Evolutionary conservation across 2,329 filamentous ascomycete species (phyloP), one percentile per base, ranked within the genome.

Genomic region (Trichoderma harzianum): DNA sequence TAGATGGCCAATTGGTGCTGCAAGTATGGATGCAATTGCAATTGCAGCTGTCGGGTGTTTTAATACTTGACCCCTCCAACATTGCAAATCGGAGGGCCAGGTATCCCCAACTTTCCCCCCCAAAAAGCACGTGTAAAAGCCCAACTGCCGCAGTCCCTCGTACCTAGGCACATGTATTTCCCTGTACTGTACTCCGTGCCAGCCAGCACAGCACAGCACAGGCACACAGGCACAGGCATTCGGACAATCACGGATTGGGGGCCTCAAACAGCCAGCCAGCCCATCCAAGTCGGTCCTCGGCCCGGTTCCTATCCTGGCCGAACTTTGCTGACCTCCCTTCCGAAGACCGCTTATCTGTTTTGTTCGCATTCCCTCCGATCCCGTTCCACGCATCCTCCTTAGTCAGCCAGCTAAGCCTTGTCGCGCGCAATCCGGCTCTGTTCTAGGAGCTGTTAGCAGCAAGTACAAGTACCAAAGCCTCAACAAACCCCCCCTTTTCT

Each of bases 391-490:
- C 43, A 36, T 11, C 28, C 66, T 30, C 26, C 36, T 69, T 69
- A 69, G 67, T 69, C 67, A 69, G 67, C 67, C 55, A 53, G 57
- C 67, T 53, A 53, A 69, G 57, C 67, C 67, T 69, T 69, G 32
- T 69, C 57, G 67, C 57, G 67, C 67, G 67, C 57, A 62, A 69
- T 30, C 66, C 55, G 66, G 61, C 67, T 32, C 18, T 36, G 36
- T 34, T 62, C 55, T 26, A 69, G n/a, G 18, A 47, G 39, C 12
- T 21, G n/a, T 21, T 21, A 34, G 28, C 43, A 51, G 24, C 39
- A 26, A 69, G 57, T 69, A 69, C 67, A 69, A 69, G 65, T 68
- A 68, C 57, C 57, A 69, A 62, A 60, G 66, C 66, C 66, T 69
- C 55, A 47, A 61, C 26, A 24, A 55, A 34, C 36, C 66, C 66